Evolutionary conservation across 345 rosid species (phyloP).

Genomic region (Trapa bicornis): DNA sequence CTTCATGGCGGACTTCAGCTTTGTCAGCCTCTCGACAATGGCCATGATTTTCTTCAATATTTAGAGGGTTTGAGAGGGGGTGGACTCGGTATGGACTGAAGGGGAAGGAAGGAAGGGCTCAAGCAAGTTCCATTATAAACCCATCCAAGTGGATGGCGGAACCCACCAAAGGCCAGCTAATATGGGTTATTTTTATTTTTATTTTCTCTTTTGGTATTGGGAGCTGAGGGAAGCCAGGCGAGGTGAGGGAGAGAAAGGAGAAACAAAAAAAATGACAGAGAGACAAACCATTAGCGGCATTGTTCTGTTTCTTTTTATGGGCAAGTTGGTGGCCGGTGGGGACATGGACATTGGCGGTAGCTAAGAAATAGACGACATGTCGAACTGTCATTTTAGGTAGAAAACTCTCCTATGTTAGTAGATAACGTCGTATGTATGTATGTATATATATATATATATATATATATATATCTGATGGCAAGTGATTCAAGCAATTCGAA

Average conservation of each 20-base stretch:
- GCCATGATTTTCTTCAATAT: conserved; percentile 31
- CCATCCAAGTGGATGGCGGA: neutral
- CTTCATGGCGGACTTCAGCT: conserved; percentile 83
- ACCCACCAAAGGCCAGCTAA: conserved; percentile 6
- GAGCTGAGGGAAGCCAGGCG: too few relatives aligned
- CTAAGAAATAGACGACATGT: too few relatives aligned
- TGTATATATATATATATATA: too few relatives aligned
- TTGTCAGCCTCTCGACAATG: conserved; percentile 56
- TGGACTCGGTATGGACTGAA: neutral
- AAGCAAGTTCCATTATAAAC: conserved; percentile 29
- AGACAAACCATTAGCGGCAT: neutral
- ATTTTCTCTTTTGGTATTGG: neutral
- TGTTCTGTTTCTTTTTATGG: neutral
- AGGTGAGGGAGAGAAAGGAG: neutral
- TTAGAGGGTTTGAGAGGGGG: conserved; percentile 6
- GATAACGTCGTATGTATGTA: too few relatives aligned
- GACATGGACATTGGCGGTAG: too few relatives aligned
- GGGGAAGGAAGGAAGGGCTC: conserved; percentile 5
- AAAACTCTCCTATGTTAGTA: too few relatives aligned
- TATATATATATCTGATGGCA: too few relatives aligned
- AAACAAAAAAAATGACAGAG: too few relatives aligned
- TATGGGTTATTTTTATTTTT: neutral
- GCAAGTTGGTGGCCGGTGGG: too few relatives aligned
- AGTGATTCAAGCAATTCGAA: too few relatives aligned
- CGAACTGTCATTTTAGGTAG: too few relatives aligned